phyloP scores from a whole-genome alignment of 495 filamentous ascomycete species.

The Lepidopterella palustris region DNA sequence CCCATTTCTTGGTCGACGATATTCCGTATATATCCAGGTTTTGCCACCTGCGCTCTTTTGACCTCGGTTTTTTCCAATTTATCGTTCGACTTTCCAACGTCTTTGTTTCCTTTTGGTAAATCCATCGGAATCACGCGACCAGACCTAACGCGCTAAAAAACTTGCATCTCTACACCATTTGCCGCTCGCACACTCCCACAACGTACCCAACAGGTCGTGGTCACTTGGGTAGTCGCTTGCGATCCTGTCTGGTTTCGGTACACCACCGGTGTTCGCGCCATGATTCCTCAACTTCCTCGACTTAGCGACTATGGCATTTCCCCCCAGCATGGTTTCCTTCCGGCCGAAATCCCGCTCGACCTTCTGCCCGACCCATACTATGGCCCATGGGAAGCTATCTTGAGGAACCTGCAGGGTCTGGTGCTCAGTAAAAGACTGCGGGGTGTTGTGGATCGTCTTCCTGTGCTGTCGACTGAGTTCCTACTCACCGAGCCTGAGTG shows the following conservation, averaged over 20 bases:
- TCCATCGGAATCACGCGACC: too few relatives aligned
- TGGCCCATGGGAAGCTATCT: constrained; percentile 81
- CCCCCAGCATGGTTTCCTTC: constrained; percentile 79
- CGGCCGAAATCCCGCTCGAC: constrained; percentile 70
- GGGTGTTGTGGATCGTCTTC: constrained; percentile 66
- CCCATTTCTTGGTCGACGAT: neutral
- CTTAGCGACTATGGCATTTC: constrained; percentile 85
- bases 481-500: constrained; percentile 80
- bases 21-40: too few relatives aligned
- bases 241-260: neutral
- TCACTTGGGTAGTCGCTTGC: too few relatives aligned
- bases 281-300: constrained; percentile 78
- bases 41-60: too few relatives aligned
- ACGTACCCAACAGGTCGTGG: neutral
- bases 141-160: too few relatives aligned
- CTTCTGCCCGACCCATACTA: constrained; percentile 83
- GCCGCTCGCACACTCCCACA: neutral
- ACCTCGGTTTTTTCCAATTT: too few relatives aligned
- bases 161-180: too few relatives aligned
- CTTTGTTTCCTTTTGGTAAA: too few relatives aligned
- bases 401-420: constrained; percentile 76
- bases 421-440: constrained; percentile 77
- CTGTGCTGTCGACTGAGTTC: constrained; percentile 71
- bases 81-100: too few relatives aligned
- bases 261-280: constrained; percentile 33